Evolutionary conservation across 169 alveolate genomes (phyloP), one percentile per base, ranked within the genome.

Genomic region (Plasmodium yoelii): DNA sequence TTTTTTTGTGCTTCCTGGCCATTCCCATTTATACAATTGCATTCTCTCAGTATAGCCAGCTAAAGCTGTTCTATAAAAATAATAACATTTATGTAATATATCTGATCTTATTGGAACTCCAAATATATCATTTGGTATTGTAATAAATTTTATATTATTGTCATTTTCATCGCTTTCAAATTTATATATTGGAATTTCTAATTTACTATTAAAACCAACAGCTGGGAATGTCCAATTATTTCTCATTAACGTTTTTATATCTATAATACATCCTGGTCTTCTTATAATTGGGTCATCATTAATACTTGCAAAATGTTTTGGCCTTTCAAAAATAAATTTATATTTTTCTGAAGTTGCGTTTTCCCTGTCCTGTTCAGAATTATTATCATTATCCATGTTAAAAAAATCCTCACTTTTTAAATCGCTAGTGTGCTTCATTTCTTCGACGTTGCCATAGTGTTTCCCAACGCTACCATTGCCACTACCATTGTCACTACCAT

Each of bases 31-130:
- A 93, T 82, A 94, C 46, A 95, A 92, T 69, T 94, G 97, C 97
- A 94, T 94, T 70, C 94, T 93, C 80, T 94, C 97, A 10, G 92
- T 91, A 82, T 93, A 94, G n/a, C 97, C 97, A 18, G 97, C 97
- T 69, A 92, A 69, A 0, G 96, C 95, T 1, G 97, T 69, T 64
- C 97, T 74, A 44, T 93, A 88, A 86, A 92, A 94, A 92, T 90
- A 91, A 80, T 95, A 95, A 74, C 97, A 94, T 61, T 93, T 86
- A 69, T 95, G 94, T 55, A 95, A 71, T 15, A 95, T 93, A 69
- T 95, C 97, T 46, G 97, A 94, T 26, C 98, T 80, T 28, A 95
- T 47, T 2, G 97, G 96, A 47, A 93, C 69, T 0, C 97, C 97
- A 65, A 95, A 95, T 51, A 95, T 93, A 46, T 94, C 97, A 60